These are phyloP conservation scores for Zangia roseola DNA, from an alignment of 768 basidiomycete genomes.

Conservation along the genomic window DNA sequence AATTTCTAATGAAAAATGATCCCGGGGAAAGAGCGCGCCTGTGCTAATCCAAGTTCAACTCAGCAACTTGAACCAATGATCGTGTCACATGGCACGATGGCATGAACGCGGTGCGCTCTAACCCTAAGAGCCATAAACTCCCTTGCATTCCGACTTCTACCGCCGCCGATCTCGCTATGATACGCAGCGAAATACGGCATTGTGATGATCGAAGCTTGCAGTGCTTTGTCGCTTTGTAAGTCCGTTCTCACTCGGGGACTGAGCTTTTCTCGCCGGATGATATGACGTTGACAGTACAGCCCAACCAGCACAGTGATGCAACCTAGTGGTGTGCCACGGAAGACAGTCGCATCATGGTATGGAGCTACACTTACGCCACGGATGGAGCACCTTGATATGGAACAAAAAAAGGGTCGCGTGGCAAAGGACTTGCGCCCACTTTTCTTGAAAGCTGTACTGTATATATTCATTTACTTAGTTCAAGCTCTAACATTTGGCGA, in stretches of 20 bases:
- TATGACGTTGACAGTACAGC: too few species aligned
- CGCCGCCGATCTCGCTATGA: constrained; percentile 51
- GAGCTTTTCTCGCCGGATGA: too few species aligned
- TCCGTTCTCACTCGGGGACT: constrained; percentile 27
- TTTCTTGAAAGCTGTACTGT: too few species aligned
- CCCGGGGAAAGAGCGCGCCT: constrained; percentile 33
- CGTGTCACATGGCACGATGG: constrained; percentile 1
- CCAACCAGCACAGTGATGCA: too few species aligned
- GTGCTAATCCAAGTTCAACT: constrained; percentile 44
- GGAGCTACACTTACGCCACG: too few species aligned
- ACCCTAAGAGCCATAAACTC: constrained; percentile 44
- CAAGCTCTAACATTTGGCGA: too few species aligned
- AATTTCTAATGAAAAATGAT: constrained; percentile 60
- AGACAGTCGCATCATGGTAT: too few species aligned
- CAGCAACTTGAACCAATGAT: constrained; percentile 64
- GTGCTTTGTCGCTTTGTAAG: constrained; percentile 56
- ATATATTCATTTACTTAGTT: too few species aligned
- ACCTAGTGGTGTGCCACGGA: too few species aligned
- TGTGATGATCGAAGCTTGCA: constrained; percentile 74
- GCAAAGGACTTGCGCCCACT: too few species aligned
- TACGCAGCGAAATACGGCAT: constrained; percentile 59
- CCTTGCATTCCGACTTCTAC: constrained; percentile 70
- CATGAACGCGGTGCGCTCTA: neutral
- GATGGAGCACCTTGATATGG: too few species aligned
- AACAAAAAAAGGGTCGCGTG: too few species aligned